phyloP scores from a whole-genome alignment of 176 grass and related monocot genomes.

The Carex cristatella region DNA sequence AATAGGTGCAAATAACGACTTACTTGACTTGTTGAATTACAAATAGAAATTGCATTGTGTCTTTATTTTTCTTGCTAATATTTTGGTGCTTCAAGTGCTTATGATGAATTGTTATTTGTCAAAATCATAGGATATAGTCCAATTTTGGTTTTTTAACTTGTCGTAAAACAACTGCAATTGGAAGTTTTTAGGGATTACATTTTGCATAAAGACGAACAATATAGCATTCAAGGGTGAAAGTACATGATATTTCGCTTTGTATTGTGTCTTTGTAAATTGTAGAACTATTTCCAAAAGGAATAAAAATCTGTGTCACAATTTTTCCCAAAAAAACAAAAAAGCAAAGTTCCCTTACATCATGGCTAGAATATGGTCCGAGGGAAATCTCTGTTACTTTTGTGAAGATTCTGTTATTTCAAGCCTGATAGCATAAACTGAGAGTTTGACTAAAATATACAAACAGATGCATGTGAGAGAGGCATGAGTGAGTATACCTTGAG shows the following conservation, averaged over 20 bases:
- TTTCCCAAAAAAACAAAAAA: no score
- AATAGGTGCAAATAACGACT: neutral
- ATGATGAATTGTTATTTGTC: neutral
- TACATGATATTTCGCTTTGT: neutral
- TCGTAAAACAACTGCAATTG: neutral
- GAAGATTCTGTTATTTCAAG: no score
- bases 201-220: no score
- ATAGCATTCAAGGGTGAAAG: neutral
- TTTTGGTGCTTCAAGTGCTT: neutral
- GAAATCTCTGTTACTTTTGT: no score
- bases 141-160: neutral
- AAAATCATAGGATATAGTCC: neutral
- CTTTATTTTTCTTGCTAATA: neutral
- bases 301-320: no score
- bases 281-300: no score
- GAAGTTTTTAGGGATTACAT: neutral
- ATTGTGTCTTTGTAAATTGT: no score
- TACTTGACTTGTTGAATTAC: neutral
- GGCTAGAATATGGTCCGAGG: no score
- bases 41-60: neutral
- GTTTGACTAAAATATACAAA: neutral
- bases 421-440: no score
- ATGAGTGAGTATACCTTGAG: constrained; percentile 43
- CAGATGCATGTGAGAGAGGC: neutral
- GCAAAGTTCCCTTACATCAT: no score